phyloP scores from a whole-genome alignment of 2,329 filamentous ascomycete species.

The Ceratocystis papillata region DNA sequence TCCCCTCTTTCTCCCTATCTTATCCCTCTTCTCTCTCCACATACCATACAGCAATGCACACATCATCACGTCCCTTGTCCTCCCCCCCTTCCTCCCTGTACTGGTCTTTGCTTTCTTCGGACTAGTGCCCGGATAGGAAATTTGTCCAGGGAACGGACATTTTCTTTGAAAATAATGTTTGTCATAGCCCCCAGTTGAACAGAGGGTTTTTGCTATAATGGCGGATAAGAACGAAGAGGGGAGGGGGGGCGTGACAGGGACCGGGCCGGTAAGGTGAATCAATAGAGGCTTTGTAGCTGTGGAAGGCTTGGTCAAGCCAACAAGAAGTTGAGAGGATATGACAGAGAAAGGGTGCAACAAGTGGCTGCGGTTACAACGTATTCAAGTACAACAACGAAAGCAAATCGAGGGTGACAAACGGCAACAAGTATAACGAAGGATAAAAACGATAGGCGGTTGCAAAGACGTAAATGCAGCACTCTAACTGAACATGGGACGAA shows the following conservation, averaged over 20 bases:
- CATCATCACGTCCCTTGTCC: neutral
- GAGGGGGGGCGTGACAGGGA: neutral
- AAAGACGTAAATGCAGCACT: too few relatives aligned
- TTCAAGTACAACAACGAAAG: too few relatives aligned
- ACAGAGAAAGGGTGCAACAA: neutral
- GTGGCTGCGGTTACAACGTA: too few relatives aligned
- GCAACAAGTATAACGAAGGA: too few relatives aligned
- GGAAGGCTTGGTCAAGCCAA: neutral
- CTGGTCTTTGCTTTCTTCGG: constrained; percentile 7
- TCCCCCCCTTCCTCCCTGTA: neutral
- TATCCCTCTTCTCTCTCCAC: neutral
- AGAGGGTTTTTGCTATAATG: neutral
- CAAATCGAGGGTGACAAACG: too few relatives aligned
- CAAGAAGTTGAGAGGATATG: neutral
- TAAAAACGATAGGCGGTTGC: too few relatives aligned
- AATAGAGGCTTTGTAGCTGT: neutral
- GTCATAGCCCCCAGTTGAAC: neutral
- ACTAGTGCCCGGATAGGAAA: constrained; percentile 12
- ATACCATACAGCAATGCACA: neutral
- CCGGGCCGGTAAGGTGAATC: constrained; percentile 12
- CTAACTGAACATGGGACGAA: neutral
- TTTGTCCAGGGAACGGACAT: constrained; percentile 14
- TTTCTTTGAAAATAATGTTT: constrained; percentile 16
- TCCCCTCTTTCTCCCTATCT: neutral
- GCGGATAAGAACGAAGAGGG: neutral